Evolutionary conservation across 495 filamentous ascomycete genomes (phyloP), one percentile per base, ranked within the genome.

Genomic region (Saxophila tyrrhenica): DNA sequence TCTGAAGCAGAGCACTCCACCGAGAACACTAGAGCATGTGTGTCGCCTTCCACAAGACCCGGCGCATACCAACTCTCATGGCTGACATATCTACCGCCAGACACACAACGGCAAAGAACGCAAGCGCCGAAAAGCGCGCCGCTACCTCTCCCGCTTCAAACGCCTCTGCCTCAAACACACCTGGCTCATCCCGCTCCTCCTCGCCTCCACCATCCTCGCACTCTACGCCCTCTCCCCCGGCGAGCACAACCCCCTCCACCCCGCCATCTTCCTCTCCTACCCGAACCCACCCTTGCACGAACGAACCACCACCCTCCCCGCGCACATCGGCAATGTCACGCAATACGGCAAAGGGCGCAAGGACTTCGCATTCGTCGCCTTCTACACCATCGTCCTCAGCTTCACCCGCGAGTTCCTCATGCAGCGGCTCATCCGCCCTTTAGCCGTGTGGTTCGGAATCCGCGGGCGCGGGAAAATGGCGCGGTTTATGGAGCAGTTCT

Each of bases 391-490:
- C 41, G 79, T 96, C 25, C 75, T 97, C 49, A 85, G 84, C 42
- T 97, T 97, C 70, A 94, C 87, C 21, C 90, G 91, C 59, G 91
- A 97, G 66, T 95, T 96, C 69, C 73, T 94, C 65, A 95, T 97
- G 91, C 91, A 95, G 73, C 85, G 86, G 59, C 54, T 95, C 45
- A 78, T 97, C 51, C 85, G 86, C 5, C 92, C 88, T 0, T 68
- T 88, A 60, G 90, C 89, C 2, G 71, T 80, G 23, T 74, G 72
- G 54, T 79, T 71, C 48, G 87, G 89, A 2, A 81, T 98, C 60
- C 78, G 71, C 42, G 79, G 78, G 46, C 79, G 83, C 25, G 80
- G 78, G 42, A 98, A 96, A 72, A 87, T 90, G 50, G 77, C 85
- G 10, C 83, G 92, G 16, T 97, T 94, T 75, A 94, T 96, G 87